Conservation (phyloP, 768 basidiomycete genomes). For the Amanita exitialis region DNA sequence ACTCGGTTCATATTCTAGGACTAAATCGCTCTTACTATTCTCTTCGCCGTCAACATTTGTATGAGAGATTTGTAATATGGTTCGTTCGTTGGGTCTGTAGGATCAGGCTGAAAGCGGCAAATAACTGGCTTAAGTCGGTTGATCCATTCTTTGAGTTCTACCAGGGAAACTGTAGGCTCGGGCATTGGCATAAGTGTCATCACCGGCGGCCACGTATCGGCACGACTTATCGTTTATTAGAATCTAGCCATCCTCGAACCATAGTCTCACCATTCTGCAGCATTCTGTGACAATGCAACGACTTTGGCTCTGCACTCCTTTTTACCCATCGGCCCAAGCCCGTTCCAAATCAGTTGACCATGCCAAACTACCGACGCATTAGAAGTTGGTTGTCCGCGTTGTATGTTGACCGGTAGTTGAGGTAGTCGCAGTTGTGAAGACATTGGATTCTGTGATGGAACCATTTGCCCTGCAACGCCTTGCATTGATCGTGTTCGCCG, state of each 20-base stretch:
- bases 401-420: constrained; percentile 9
- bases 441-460: neutral
- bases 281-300: constrained; percentile 17
- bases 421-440: neutral
- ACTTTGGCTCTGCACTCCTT: constrained; percentile 36
- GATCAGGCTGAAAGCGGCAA: constrained; percentile 25
- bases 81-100: constrained; percentile 28
- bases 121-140: constrained; percentile 27
- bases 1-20: neutral
- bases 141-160: constrained; percentile 39
- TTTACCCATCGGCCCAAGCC: constrained; percentile 20
- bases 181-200: constrained; percentile 31
- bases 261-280: constrained; percentile 22
- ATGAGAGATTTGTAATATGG: constrained; percentile 30
- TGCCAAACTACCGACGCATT: constrained; percentile 28
- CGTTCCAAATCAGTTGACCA: constrained; percentile 37
- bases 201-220: constrained; percentile 42
- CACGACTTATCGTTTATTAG: constrained; percentile 24
- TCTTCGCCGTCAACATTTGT: constrained; percentile 29
- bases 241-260: neutral
- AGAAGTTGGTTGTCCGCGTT: constrained; percentile 12
- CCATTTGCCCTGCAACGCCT: neutral
- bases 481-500: constrained; percentile 14
- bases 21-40: constrained; percentile 27
- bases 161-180: constrained; percentile 27